Evolutionary conservation across 306 rosid species (phyloP), one percentile per base, ranked within the genome.

Genomic region (Malus fusca): DNA sequence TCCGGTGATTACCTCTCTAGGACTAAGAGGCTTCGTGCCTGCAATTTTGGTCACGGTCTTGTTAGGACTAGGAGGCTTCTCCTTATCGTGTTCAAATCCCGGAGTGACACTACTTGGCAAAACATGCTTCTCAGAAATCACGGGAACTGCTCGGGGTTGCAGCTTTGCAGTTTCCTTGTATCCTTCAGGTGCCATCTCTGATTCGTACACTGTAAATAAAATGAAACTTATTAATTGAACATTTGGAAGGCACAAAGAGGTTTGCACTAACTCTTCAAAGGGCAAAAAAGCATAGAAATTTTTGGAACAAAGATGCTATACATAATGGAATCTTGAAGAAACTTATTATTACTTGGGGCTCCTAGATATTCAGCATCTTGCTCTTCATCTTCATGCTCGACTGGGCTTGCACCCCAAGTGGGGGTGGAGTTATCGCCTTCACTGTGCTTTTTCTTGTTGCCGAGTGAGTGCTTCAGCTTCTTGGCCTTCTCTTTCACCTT

Each of bases 401-500:
- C 88, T 68, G 82, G 75, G 72, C 74, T 80, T 61, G 84, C 80
- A 30, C 82, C 78, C 55, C 81, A 74, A 7, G 89, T 48, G 15
- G 92, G 93, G 4, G 74, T 78, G 62, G 46, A 1, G 48, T 58
- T 90, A 8, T 78, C 86, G 3, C 84, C 91, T 9, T 84, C 90
- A 21, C 56, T 59, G 48, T 88, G 90, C 84, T 11, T 91, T 75
- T 81, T 95, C 89, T 90, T 92, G 83, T 23, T 15, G 87, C 97
- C 90, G 78, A 95, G 96, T 71, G 85, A 82, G 80, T 88, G 79
- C 64, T 88, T 85, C 44, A 92, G 66, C 80, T 90, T 95, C 87
- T 82, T 92, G 72, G 98, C 97, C 78, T 90, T 95, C 81, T 92
- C 98, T 81, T 90, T 92, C 72, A 95, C 97, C 84, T 90, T 95